Evolutionary conservation across 805 yeast species (phyloP), one percentile per base, ranked within the genome.

Genomic region (Pichia cabralensis): DNA sequence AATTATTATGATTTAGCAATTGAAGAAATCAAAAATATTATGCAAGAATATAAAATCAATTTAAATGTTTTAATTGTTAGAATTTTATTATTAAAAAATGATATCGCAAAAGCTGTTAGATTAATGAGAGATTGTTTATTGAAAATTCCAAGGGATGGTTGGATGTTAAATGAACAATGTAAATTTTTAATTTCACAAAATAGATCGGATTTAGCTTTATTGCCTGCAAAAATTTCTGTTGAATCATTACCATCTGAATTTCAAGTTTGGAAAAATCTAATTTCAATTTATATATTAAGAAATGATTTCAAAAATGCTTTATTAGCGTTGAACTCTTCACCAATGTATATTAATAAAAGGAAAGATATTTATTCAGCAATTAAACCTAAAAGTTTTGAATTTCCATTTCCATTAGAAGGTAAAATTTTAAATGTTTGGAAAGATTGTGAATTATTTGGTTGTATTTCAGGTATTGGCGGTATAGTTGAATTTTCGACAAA

Each of bases 191-290:
- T 78, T 5, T 49, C 67, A 7, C 79, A 77, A 49, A 55, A 61
- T 18, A 49, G 72, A n/a, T 61, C 65, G 13, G 69, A 65, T 26
- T 50, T 71, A 28, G 94, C 95, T 0, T 52, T 73, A 13, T 55
- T 63, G 16, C 58, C 78, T 8, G 80, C 94, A 0, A 57, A 65
- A 14, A 63, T 71, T 18, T 71, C 86, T 5, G 75, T 80, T 14
- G 63, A 69, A 33, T 64, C 80, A 3, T 62, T 81, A n/a, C 95
- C 95, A 0, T 64, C 83, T 2, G 89, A 80, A 51, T 84, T 78
- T 50, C 70, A 67, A 33, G 61, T 80, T 20, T 84, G 95, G 95
- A 71, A 69, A 39, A 60, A 63, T 24, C 60, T 84, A 28, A 70
- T 80, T 5, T 62, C 74, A 40, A 69, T 74, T 23, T 76, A 83